Evolutionary conservation across 2,329 filamentous ascomycete genomes (phyloP).

Genomic region (Ascochyta pisi): DNA sequence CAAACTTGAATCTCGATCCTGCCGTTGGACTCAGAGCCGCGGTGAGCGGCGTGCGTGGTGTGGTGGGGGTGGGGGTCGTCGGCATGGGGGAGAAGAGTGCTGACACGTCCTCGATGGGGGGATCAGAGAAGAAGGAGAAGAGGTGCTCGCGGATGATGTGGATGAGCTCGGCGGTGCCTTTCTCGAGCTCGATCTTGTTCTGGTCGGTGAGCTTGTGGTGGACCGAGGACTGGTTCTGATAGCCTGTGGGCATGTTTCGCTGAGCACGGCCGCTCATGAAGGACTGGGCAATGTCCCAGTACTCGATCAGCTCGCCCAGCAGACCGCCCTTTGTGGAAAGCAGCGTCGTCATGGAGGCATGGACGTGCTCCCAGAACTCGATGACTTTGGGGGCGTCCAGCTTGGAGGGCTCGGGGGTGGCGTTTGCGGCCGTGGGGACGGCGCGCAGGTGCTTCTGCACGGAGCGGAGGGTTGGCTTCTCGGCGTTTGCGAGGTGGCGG

Average conservation of each 20-base stretch:
- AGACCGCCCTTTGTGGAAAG: constrained; percentile 78
- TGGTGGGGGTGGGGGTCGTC: constrained; percentile 65
- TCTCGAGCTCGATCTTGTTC: constrained; percentile 74
- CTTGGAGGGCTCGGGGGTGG: constrained; percentile 62
- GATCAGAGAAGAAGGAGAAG: constrained; percentile 81
- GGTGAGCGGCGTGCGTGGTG: constrained; percentile 64
- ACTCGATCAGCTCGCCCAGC: constrained; percentile 87
- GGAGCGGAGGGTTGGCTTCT: constrained; percentile 72
- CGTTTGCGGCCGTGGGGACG: constrained; percentile 68
- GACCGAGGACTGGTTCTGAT: constrained; percentile 78
- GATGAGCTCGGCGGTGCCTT: constrained; percentile 81
- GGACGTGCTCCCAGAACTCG: constrained; percentile 91
- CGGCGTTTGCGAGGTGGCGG: constrained; percentile 75
- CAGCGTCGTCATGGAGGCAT: constrained; percentile 74
- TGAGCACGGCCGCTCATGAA: constrained; percentile 90
- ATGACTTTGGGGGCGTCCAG: constrained; percentile 83
- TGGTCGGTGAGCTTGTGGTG: constrained; percentile 81
- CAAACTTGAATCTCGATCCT: constrained; percentile 80
- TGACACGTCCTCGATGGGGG: constrained; percentile 90
- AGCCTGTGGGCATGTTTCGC: constrained; percentile 76
- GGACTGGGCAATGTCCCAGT: constrained; percentile 89
- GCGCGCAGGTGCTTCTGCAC: constrained; percentile 79
- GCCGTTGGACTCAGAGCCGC: constrained; percentile 65
- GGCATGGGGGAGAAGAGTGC: constrained; percentile 83
- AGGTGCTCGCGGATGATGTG: constrained; percentile 81